phyloP scores from a whole-genome alignment of 176 grass and related monocot genomes.

The Poa pratensis region DNA sequence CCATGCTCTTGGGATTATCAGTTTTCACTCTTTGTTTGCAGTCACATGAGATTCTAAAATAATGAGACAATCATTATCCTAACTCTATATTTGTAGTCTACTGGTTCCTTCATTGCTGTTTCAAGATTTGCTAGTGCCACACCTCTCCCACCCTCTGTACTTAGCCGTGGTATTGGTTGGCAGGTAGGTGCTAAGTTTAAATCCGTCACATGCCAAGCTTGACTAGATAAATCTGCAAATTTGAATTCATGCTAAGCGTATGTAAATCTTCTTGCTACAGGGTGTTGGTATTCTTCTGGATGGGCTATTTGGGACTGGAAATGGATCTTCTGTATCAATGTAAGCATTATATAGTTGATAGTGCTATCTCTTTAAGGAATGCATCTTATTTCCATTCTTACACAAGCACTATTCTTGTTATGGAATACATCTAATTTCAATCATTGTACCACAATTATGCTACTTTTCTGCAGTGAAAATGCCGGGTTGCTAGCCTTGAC shows the following conservation, averaged over 20 bases:
- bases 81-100: slow-evolving; percentile 68
- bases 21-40: slow-evolving; percentile 13
- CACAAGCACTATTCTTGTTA: background rate
- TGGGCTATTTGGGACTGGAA: slow-evolving; percentile 96
- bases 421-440: background rate
- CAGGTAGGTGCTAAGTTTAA: slow-evolving; percentile 61
- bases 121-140: slow-evolving; percentile 96
- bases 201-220: background rate
- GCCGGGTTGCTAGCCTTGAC: slow-evolving; percentile 93
- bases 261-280: slow-evolving; percentile 51
- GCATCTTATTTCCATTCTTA: background rate
- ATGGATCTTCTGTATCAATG: slow-evolving; percentile 94
- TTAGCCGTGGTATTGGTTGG: slow-evolving; percentile 97
- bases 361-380: slow-evolving; percentile 13
- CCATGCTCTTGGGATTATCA: slow-evolving; percentile 23
- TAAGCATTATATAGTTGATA: slow-evolving; percentile 49
- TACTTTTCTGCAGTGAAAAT: slow-evolving; percentile 72
- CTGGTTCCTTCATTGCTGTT: slow-evolving; percentile 90
- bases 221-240: slow-evolving; percentile 7
- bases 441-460: background rate
- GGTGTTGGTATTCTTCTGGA: slow-evolving; percentile 94
- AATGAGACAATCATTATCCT: slow-evolving; percentile 10
- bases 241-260: background rate
- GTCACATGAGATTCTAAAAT: slow-evolving; percentile 20
- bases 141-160: slow-evolving; percentile 87